Conservation (phyloP, 768 basidiomycete genomes). For the Saitozyma podzolica region DNA sequence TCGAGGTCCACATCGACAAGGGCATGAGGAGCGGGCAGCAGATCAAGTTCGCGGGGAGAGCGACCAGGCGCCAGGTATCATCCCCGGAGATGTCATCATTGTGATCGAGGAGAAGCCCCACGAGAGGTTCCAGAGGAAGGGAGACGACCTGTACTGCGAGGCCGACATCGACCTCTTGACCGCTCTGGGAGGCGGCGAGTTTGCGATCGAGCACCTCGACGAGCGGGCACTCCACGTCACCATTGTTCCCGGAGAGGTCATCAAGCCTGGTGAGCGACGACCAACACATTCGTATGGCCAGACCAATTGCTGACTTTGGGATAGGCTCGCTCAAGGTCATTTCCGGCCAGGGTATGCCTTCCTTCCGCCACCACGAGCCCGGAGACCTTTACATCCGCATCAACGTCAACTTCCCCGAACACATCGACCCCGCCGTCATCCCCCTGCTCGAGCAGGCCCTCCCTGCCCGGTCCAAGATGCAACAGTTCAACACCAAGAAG, state of each 20-base stretch:
- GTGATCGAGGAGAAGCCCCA: constrained; percentile 96
- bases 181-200: constrained; percentile 86
- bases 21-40: constrained; percentile 98
- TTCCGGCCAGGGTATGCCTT: constrained; percentile 96
- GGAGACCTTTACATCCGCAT: constrained; percentile 90
- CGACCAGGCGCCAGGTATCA: constrained; percentile 84
- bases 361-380: constrained; percentile 92
- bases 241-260: constrained; percentile 79
- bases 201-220: constrained; percentile 88
- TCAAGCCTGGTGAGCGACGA: constrained; percentile 76
- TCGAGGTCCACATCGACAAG: constrained; percentile 76
- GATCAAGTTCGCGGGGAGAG: constrained; percentile 82
- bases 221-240: constrained; percentile 82
- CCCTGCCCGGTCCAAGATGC: constrained; percentile 69
- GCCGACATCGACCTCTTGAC: constrained; percentile 91
- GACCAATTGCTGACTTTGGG: constrained; percentile 13
- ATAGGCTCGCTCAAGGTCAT: constrained; percentile 87
- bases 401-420: constrained; percentile 83
- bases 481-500: constrained; percentile 65
- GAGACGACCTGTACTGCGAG: constrained; percentile 80
- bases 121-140: constrained; percentile 69
- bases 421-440: constrained; percentile 67
- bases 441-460: constrained; percentile 79
- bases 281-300: background rate
- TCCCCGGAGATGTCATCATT: constrained; percentile 94